Conservation (phyloP, 768 basidiomycete genomes). For the Glaciozyma antarctica region DNA sequence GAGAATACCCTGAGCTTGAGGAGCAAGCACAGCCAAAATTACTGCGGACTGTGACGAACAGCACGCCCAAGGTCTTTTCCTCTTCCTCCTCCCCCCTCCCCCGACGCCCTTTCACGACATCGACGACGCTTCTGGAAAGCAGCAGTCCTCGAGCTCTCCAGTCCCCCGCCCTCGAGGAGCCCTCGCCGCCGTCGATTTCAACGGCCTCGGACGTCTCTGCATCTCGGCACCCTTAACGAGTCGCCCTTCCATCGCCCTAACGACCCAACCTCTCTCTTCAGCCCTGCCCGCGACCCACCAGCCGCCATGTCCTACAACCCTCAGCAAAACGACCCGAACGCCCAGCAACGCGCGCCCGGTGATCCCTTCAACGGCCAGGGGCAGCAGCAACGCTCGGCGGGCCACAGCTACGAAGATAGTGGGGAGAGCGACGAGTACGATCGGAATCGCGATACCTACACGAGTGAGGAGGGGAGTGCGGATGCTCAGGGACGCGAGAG, state of each 20-base stretch:
- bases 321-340: background rate
- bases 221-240: background rate
- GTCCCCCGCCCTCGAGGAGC: background rate
- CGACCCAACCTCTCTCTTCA: background rate
- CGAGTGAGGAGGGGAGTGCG: background rate
- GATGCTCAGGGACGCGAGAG: background rate
- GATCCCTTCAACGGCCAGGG: background rate
- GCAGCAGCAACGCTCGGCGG: background rate
- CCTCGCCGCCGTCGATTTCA: background rate
- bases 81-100: no score
- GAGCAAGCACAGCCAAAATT: no score
- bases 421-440: background rate
- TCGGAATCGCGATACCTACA: background rate
- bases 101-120: no score
- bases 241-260: background rate
- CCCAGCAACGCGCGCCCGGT: background rate
- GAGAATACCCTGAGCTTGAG: no score
- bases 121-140: background rate
- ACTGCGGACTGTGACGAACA: no score
- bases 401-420: background rate
- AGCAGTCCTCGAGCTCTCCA: background rate
- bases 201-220: background rate
- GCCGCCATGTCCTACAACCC: background rate
- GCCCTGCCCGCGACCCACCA: background rate
- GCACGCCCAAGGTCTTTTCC: no score